These are phyloP conservation scores for Alternaria triticimaculans DNA, from an alignment of 2,329 filamentous ascomycete species.

Conservation along the genomic window DNA sequence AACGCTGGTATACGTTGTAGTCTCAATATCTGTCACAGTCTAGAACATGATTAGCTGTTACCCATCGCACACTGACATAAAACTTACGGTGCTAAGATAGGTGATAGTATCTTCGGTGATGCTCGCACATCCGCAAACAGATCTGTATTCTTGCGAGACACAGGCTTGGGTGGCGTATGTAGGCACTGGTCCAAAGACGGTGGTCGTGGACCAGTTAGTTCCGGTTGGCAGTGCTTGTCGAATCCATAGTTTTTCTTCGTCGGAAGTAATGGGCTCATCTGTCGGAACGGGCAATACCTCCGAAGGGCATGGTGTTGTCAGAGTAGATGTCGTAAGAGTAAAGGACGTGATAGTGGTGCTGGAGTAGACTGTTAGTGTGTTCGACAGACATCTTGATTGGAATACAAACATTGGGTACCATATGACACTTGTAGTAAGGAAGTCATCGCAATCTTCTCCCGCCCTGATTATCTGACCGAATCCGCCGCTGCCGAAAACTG, in stretches of 20 bases:
- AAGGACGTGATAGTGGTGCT: conserved; percentile 19
- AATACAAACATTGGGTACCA: conserved; percentile 32
- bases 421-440: conserved; percentile 34
- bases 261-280: not conserved
- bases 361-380: not conserved
- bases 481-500: conserved; percentile 28
- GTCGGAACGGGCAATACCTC: not conserved
- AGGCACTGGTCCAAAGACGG: conserved; percentile 28
- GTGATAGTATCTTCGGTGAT: conserved; percentile 23
- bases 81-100: conserved; percentile 29
- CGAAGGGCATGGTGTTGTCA: conserved; percentile 13
- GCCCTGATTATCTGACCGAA: conserved; percentile 20
- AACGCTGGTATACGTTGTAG: conserved; percentile 17
- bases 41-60: conserved; percentile 12
- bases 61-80: too few relatives aligned
- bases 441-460: conserved; percentile 27
- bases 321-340: conserved; percentile 13
- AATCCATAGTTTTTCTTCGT: not conserved
- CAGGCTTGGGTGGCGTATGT: conserved; percentile 30
- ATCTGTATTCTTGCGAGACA: conserved; percentile 23
- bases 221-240: conserved; percentile 16
- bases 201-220: conserved; percentile 18
- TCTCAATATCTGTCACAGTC: conserved; percentile 21
- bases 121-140: conserved; percentile 36
- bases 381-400: not conserved